Percentiles rank a stretch among this genome's conserved stretches.
These are phyloP conservation scores for Atkinsonella hypoxylon DNA, from an alignment of 2,329 filamentous ascomycete genomes.

Conservation along the genomic window DNA sequence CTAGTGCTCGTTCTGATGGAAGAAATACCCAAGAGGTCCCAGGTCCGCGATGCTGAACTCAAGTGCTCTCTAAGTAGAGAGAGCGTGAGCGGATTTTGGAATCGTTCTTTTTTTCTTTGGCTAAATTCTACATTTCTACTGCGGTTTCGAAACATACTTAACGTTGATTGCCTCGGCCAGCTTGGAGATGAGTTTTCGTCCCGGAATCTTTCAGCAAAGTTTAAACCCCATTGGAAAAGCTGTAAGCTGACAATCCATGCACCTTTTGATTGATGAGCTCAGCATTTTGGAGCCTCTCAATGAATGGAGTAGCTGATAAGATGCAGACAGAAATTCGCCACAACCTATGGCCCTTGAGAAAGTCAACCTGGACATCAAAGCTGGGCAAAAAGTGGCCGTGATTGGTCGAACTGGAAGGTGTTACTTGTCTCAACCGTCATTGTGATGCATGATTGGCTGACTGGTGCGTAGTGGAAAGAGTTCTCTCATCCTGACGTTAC, in stretches of 20 bases:
- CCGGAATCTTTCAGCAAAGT: too few species aligned
- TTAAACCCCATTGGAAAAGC: too few species aligned
- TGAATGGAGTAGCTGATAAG: too few species aligned
- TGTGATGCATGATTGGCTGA: neutral
- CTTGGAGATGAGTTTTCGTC: too few species aligned
- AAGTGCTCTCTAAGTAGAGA: neutral
- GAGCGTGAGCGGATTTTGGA: constrained; percentile 13
- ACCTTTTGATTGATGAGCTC: too few species aligned
- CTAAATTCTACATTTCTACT: constrained; percentile 15
- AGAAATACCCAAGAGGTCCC: constrained; percentile 13
- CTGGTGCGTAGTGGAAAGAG: constrained; percentile 12
- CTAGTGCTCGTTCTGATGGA: constrained; percentile 23
- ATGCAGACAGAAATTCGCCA: neutral
- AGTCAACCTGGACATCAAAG: constrained; percentile 8
- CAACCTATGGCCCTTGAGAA: constrained; percentile 2
- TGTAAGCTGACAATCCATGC: too few species aligned
- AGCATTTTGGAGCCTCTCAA: too few species aligned
- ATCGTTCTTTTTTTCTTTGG: constrained; percentile 16
- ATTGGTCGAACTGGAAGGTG: constrained; percentile 12
- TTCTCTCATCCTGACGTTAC: constrained; percentile 4
- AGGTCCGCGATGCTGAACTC: neutral
- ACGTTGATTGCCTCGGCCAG: constrained; percentile 17
- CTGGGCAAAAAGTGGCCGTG: constrained; percentile 12
- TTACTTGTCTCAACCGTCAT: neutral
- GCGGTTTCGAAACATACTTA: constrained; percentile 20